Base-by-base conservation (phyloP, 164 flowering plant genomes). In the Pachysandra terminalis region DNA sequence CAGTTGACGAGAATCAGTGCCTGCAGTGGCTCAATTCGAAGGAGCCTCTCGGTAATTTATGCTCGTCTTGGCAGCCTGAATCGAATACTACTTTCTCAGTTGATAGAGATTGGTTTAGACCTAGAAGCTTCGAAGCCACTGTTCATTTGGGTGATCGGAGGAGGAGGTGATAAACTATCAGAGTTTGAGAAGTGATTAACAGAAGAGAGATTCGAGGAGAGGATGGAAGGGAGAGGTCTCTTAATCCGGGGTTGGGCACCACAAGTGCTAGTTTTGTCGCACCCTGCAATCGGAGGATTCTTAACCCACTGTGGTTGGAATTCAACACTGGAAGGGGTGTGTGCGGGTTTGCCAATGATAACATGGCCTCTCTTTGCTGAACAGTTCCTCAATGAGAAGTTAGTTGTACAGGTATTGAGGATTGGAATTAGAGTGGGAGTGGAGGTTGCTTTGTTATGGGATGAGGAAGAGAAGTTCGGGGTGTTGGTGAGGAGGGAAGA, bases 271-370 rank as follows among this genome's bases (percentile, higher is more conserved):
- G 75, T 83, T 0, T 41, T 83, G 25, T 77, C 83, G 0, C 86
- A 83, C 65, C 65, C 59, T 0, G 69, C 85, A 0, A 41, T 81
- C 2, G 81, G 81, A 23, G 84, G 79, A 1, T 84, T 84, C 68
- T 59, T 84, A 35, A 82, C 87, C 3, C 87, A 84, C 59, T 82
- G 87, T 51, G 87, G 87, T 7, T 84, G 84, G 87, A 84, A 82
- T 49, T 82, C 85, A 10, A 65, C 63, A 0, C 22, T 78, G 2
- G 83, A 82, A 68, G 80, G 64, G 12, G 23, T 79, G 9, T 17
- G 65, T 7, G 72, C 74, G 0, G 87, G 83, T 9, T 26, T 76
- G 22, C 81, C 81, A 0, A 57, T 81, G 73, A 21, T 79, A 10
- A 81, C 85, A 9, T 79, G 83, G 75, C 84, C 86, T 0, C 7